Evolutionary conservation across 768 basidiomycete genomes (phyloP).

Genomic region (Mycena latifolia): DNA sequence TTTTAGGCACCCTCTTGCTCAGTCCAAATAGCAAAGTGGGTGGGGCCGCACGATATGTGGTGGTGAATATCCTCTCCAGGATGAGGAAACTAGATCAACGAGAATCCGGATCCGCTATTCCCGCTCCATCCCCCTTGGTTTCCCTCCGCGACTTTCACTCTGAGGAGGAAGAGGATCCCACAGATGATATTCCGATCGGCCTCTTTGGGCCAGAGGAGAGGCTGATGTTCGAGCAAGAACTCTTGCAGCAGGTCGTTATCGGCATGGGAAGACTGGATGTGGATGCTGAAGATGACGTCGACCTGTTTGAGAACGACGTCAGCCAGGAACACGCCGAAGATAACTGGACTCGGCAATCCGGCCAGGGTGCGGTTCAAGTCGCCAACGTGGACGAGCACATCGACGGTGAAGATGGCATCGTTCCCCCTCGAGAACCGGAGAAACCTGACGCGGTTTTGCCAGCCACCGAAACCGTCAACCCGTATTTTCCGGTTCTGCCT

Average conservation of each 20-base stretch:
- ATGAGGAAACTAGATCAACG: conserved; percentile 72
- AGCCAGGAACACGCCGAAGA: conserved; percentile 25
- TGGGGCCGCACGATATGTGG: conserved; percentile 76
- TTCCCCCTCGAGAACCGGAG: conserved; percentile 27
- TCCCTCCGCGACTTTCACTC: conserved; percentile 30
- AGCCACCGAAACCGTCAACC: conserved; percentile 51
- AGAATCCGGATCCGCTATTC: conserved; percentile 40
- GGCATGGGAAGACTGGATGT: conserved; percentile 85
- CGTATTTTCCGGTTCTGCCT: conserved; percentile 65
- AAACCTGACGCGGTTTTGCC: conserved; percentile 15
- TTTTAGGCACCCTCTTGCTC: conserved; percentile 89
- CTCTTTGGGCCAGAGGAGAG: conserved; percentile 70
- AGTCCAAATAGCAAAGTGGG: conserved; percentile 82
- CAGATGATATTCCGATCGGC: conserved; percentile 47
- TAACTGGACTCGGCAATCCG: conserved; percentile 29
- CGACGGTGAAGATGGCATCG: conserved; percentile 34
- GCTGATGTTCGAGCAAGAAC: conserved; percentile 80
- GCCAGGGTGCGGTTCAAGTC: conserved; percentile 32
- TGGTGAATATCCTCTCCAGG: conserved; percentile 83
- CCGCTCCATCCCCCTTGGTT: background rate
- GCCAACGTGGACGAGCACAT: conserved; percentile 30
- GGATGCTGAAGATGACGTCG: conserved; percentile 50
- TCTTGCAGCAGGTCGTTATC: conserved; percentile 88
- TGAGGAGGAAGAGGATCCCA: conserved; percentile 52
- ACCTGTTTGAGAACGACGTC: conserved; percentile 42